These are phyloP conservation scores for Pyrenophora seminiperda DNA, from an alignment of 2,329 filamentous ascomycete genomes.

Conservation along the genomic window DNA sequence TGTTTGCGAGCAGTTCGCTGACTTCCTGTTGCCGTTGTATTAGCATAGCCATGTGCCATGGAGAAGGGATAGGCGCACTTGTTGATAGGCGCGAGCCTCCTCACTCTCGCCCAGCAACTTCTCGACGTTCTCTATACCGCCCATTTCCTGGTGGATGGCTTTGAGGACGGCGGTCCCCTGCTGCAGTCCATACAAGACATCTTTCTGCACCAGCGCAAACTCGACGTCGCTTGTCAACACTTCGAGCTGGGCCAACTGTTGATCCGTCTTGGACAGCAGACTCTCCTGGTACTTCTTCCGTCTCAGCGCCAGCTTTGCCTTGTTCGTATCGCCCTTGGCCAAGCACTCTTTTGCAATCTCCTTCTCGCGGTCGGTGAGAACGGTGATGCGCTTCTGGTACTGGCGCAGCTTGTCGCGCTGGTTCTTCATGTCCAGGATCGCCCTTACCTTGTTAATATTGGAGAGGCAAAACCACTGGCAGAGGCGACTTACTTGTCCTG, in stretches of 20 bases:
- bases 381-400: conserved; percentile 88
- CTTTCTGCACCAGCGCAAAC: conserved; percentile 95
- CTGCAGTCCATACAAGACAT: conserved; percentile 88
- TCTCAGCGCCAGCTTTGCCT: conserved; percentile 84
- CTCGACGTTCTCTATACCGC: conserved; percentile 89
- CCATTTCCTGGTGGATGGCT: conserved; percentile 95
- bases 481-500: conserved; percentile 77
- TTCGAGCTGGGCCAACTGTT: conserved; percentile 92
- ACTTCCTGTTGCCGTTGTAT: conserved; percentile 69
- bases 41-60: background rate
- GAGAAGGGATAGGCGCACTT: conserved; percentile 58
- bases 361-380: conserved; percentile 85
- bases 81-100: conserved; percentile 89
- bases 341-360: conserved; percentile 84
- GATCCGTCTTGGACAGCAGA: conserved; percentile 84
- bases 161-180: conserved; percentile 88
- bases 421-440: conserved; percentile 95
- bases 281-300: conserved; percentile 97
- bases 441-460: conserved; percentile 63
- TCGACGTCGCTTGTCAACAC: conserved; percentile 87
- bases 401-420: conserved; percentile 97
- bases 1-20: conserved; percentile 84
- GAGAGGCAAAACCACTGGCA: background rate
- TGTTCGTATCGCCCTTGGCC: conserved; percentile 75
- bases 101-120: conserved; percentile 92